Evolutionary conservation across 495 filamentous ascomycete genomes (phyloP), one percentile per base, ranked within the genome.

Genomic region (Staphylotrichum longicolle): DNA sequence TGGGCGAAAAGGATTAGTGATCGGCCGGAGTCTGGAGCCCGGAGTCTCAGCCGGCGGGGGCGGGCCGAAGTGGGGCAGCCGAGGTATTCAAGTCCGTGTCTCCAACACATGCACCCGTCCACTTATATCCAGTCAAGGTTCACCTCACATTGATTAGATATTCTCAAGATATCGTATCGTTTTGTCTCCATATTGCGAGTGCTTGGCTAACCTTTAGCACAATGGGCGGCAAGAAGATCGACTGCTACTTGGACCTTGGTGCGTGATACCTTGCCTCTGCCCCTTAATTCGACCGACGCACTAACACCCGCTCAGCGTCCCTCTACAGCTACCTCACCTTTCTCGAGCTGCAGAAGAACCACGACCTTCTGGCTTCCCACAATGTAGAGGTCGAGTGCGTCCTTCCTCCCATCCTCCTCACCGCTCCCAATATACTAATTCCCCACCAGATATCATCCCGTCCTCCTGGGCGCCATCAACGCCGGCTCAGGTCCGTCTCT

Each of bases 391-490:
- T 91, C 40, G 85, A 91, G 84, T 89, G 72, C 58, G 79, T 62
- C 51, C n/a, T 33, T 6, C 44, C 15, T 55, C 20, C 40, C 49
- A n/a, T 27, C 54, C 12, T 33, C 34, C 32, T 51, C 48, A 50
- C 8, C 37, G 30, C 8, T 20, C 30, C 15, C 20, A 27, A 37
- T 9, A 33, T 8, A n/a, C 51, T 15, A 20, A 35, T 10, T 10
- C n/a, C 56, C 51, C 14, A 44, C 4, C 40, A 14, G 86, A 61
- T 81, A 86, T 55, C 78, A 86, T 64, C 89, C 89, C 12, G 74
- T 91, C 50, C 86, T 93, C 66, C 75, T 93, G n/a, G 88, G 87
- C 51, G 89, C 83, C 27, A 82, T 93, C 64, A 91, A 88, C 64
- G 80, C 74, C 34, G 83, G 77, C 30, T 83, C 82, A 42, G 86